Evolutionary conservation across 2,329 filamentous ascomycete species (phyloP), one percentile per base, ranked within the genome.

Genomic region (Xylaria sp.): DNA sequence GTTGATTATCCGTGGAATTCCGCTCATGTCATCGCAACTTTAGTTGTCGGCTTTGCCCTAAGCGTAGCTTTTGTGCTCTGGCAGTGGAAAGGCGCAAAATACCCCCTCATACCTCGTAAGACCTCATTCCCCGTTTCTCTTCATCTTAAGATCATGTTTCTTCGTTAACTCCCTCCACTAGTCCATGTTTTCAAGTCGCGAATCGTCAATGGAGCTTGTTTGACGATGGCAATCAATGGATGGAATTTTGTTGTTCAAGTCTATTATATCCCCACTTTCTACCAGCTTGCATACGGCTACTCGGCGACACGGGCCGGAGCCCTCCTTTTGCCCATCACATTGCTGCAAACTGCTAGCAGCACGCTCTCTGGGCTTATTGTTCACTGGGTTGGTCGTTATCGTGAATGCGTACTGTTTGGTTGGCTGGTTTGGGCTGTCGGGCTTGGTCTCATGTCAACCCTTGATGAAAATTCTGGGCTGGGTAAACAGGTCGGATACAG

Each of bases 221-320:
- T 88, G 20, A 87, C 85, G 17, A 87, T 87, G 84, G 84, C 85
- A 42, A 83, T 88, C 73, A 87, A 88, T 59, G 86, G 86, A 3
- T 88, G 86, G 86, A 87, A 87, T 70, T 87, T 87, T 64, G 79
- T 88, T 28, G 83, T 86, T n/a, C 86, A 88, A 69, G 78, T 86
- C 7, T 86, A 85, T 70, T 85, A 82, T 65, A 80, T 84, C 4
- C 81, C 81, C 0, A 79, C 80, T 0, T 84, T 84, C 68, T 84
- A 85, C 68, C 83, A 84, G 61, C 80, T 84, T 11, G 80, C 79
- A 1, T 84, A 82, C 63, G 79, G 77, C 23, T 84, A 83, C 71
- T 81, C 79, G 0, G 80, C 81, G 1, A 82, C 82, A 3, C 80
- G 79, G 54, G 77, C 82, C 0, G 82, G 80, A 28, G 80, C 80